Percentiles rank a stretch among this genome's conserved stretches.
Evolutionary conservation across 2,329 filamentous ascomycete genomes (phyloP).

Genomic region (Epichloe typhina): DNA sequence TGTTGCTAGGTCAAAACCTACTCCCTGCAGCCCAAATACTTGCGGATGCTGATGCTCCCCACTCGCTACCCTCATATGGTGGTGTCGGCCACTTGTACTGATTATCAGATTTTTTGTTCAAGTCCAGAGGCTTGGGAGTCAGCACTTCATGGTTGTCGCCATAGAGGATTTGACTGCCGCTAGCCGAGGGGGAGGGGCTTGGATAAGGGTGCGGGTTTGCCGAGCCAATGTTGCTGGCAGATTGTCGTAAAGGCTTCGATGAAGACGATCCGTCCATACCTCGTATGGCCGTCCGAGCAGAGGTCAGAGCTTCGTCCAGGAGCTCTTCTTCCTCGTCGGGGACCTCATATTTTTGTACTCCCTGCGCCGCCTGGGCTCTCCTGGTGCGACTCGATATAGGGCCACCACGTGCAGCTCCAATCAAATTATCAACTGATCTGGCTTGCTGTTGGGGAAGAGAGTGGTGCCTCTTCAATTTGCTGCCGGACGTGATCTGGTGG

Average conservation of each 20-base stretch:
- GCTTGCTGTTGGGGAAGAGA: conserved; percentile 50
- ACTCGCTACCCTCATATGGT: conserved; percentile 87
- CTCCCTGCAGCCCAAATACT: conserved; percentile 66
- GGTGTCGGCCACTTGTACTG: conserved; percentile 83
- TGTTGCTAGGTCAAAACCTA: conserved; percentile 32
- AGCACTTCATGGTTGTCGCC: conserved; percentile 48
- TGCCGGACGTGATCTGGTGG: conserved; percentile 35
- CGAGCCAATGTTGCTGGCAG: conserved; percentile 49
- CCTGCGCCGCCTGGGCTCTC: conserved; percentile 59
- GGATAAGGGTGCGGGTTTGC: conserved; percentile 41
- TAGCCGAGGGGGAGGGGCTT: conserved; percentile 66
- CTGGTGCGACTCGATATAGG: conserved; percentile 71
- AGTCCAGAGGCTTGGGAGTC: conserved; percentile 58
- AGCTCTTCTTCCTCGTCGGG: conserved; percentile 95
- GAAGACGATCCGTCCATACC: conserved; percentile 44
- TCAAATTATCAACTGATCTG: conserved; percentile 50
- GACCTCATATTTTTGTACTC: conserved; percentile 78
- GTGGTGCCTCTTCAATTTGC: conserved; percentile 49
- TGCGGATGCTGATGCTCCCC: conserved; percentile 70
- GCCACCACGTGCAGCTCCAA: conserved; percentile 39
- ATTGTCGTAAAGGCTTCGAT: conserved; percentile 39
- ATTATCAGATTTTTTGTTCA: conserved; percentile 41
- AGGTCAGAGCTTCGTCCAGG: conserved; percentile 74
- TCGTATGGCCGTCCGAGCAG: conserved; percentile 62
- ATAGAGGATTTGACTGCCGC: conserved; percentile 64